Conservation (phyloP, 179 eudicot genomes). For the Heliamphora pulchella region DNA sequence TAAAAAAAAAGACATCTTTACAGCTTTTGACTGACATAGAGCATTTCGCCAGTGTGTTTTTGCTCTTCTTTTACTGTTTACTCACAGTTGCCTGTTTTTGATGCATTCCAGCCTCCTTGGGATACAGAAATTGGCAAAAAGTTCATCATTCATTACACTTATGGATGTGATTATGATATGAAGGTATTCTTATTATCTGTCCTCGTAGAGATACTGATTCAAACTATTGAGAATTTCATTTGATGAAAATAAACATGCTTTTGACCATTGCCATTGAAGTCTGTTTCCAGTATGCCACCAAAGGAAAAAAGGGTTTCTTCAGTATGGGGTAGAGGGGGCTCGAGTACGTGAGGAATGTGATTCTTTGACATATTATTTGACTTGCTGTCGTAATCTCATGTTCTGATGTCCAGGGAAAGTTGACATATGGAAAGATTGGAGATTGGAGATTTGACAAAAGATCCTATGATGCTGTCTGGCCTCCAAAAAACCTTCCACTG, state of each 20-base stretch:
- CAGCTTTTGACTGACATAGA: conserved; percentile 5
- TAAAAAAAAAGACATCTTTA: background rate
- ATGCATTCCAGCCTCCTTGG: conserved; percentile 83
- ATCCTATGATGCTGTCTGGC: conserved; percentile 55
- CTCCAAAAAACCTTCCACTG: conserved; percentile 81
- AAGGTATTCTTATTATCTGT: conserved; percentile 39
- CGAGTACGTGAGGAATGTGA: background rate
- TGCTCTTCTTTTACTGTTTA: background rate
- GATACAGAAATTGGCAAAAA: conserved; percentile 66
- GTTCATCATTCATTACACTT: conserved; percentile 88
- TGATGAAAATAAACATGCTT: background rate
- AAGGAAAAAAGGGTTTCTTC: background rate
- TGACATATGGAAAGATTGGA: conserved; percentile 92
- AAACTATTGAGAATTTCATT: background rate
- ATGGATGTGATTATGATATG: conserved; percentile 93
- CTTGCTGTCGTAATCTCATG: background rate
- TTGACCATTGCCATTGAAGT: background rate
- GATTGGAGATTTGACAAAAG: conserved; percentile 99
- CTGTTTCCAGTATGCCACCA: background rate
- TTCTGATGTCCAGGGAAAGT: conserved; percentile 51
- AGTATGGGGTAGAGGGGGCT: background rate
- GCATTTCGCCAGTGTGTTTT: background rate
- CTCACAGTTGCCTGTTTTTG: conserved; percentile 20
- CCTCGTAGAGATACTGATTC: background rate
- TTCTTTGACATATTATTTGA: background rate